Evolutionary conservation across 768 basidiomycete species (phyloP), one percentile per base, ranked within the genome.

Genomic region (Chalciporus piperatus): DNA sequence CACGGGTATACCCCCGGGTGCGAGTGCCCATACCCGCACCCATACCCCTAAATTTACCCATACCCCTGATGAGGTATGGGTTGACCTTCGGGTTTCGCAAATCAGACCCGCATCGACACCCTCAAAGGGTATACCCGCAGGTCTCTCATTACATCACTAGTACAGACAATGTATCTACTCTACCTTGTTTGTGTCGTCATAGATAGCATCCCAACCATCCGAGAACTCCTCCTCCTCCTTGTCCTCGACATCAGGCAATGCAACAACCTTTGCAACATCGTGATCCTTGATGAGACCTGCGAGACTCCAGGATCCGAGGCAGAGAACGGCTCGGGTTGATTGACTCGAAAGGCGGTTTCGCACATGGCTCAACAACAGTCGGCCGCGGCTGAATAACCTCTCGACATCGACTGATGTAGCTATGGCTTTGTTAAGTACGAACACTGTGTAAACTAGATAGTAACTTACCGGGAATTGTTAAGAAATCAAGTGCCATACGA

Each of bases 381-480:
- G 51, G 4, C 66, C 62, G 16, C 52, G 41, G 46, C 65, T 68
- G 44, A 70, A 72, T 4, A 64, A 37, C 1, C 55, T 54, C 38
- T 70, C 65, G 20, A 69, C 59, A 19, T 59, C 56, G n/a, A 64
- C 52, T 3, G 68, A 70, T 4, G 62, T 69, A 4, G 64, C 69
- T 70, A 44, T n/a, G 25, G 25, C 25, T 25, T 25, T 25, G 25
- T 25, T 25, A 25, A 25, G 25, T 25, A 25, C 25, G 7, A 25
- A 25, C 25, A 25, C 25, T 25, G 25, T 25, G 25, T 25, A 25
- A 25, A 25, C 25, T 25, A 25, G 25, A 25, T 25, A 25, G 25
- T 25, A 25, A 25, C 25, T 25, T 25, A 25, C 25, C 25, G 25
- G 25, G 25, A 25, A 25, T 25, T 25, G 25, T 25, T 25, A 25